Percentiles rank a stretch among this genome's conserved stretches.
Evolutionary conservation across 169 alveolate genomes (phyloP).

Genomic region (Babesia ovis): DNA sequence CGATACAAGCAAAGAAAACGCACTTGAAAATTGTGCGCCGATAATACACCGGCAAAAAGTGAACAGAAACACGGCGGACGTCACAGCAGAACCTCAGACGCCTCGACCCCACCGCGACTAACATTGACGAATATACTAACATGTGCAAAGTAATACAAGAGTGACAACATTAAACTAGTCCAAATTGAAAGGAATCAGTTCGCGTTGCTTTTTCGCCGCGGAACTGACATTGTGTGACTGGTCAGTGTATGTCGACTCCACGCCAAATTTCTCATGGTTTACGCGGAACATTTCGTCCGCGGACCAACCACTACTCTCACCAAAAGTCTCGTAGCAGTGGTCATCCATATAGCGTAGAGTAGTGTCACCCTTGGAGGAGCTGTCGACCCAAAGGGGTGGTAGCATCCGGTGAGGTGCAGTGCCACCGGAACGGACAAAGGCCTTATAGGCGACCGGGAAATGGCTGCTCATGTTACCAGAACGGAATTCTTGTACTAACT

Average conservation of each 20-base stretch:
- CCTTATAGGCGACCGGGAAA: slow-evolving; percentile 31
- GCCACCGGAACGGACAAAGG: background rate
- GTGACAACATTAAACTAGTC: background rate
- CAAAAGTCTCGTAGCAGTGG: slow-evolving; percentile 26
- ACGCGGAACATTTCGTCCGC: slow-evolving; percentile 87
- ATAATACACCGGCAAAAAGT: background rate
- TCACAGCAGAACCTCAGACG: background rate
- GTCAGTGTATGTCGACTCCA: slow-evolving; percentile 79
- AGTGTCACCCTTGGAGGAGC: background rate
- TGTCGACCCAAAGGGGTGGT: background rate
- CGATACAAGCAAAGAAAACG: slow-evolving; percentile 2
- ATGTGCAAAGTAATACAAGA: background rate
- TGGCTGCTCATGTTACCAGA: slow-evolving; percentile 23
- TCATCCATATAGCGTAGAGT: slow-evolving; percentile 3
- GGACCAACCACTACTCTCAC: slow-evolving; percentile 72
- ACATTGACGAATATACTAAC: background rate
- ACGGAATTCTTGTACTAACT: slow-evolving; percentile 23
- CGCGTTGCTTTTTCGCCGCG: background rate
- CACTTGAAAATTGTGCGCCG: slow-evolving; percentile 4
- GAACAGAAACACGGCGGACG: background rate
- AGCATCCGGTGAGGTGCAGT: background rate
- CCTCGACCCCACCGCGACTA: slow-evolving; percentile 31
- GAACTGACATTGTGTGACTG: slow-evolving; percentile 58
- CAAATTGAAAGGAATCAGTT: slow-evolving; percentile 21
- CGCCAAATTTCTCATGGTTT: slow-evolving; percentile 85